These are phyloP conservation scores for Calonectria pseudoturangicola DNA, from an alignment of 2,329 filamentous ascomycete species.

Conservation along the genomic window DNA sequence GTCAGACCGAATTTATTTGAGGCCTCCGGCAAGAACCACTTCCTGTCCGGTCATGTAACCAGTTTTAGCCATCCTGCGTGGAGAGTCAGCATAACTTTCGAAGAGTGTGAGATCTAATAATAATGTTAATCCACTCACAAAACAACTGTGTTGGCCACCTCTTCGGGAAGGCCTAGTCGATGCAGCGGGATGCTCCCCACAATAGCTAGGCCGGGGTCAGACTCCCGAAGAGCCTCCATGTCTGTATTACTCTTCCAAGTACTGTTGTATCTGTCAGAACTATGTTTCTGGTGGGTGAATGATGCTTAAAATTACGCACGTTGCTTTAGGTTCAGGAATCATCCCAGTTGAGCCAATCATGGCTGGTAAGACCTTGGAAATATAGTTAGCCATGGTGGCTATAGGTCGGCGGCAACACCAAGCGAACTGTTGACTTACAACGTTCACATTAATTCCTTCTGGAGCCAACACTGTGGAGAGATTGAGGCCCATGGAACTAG, in stretches of 20 bases:
- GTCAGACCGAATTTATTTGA: conserved; percentile 22
- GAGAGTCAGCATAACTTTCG: background rate
- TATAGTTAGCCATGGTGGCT: background rate
- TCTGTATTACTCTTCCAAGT: conserved; percentile 57
- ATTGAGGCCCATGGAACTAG: conserved; percentile 60
- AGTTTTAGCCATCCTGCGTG: conserved; percentile 42
- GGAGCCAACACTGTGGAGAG: conserved; percentile 57
- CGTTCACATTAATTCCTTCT: conserved; percentile 60
- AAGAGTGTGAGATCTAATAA: rapidly evolving
- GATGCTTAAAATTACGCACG: conserved; percentile 41
- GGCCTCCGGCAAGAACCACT: conserved; percentile 40
- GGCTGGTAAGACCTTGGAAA: conserved; percentile 56
- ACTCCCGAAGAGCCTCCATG: conserved; percentile 54
- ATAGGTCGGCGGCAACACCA: background rate
- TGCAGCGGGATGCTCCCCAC: conserved; percentile 59
- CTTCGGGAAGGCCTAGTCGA: conserved; percentile 58
- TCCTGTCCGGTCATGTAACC: conserved; percentile 46
- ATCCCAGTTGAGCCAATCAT: conserved; percentile 61
- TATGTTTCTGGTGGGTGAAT: no score
- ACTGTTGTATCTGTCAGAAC: conserved; percentile 41
- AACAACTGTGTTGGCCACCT: conserved; percentile 59
- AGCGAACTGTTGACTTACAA: conserved; percentile 46
- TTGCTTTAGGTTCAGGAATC: conserved; percentile 58
- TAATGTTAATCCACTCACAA: conserved; percentile 54
- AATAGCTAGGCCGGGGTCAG: conserved; percentile 60